These are phyloP conservation scores for Syzygium malaccense DNA, from an alignment of 441 rosid species.

Conservation along the genomic window DNA sequence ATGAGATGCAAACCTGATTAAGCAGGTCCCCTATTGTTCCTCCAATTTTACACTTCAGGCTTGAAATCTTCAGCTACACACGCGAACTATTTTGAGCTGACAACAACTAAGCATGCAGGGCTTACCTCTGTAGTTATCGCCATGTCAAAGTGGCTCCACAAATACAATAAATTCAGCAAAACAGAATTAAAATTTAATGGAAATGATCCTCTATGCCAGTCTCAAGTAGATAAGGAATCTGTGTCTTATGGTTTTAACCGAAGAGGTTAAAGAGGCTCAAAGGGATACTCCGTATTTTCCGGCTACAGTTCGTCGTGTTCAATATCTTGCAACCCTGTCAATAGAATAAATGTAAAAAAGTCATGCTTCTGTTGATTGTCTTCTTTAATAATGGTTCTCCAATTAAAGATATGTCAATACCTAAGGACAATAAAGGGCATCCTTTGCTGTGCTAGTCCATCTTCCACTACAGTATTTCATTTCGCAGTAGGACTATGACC, in stretches of 20 bases:
- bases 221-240: background rate
- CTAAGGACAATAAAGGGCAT: background rate
- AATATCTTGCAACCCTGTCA: constrained; percentile 18
- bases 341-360: background rate
- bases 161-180: background rate
- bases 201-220: background rate
- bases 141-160: background rate
- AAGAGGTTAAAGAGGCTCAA: background rate
- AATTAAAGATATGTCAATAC: background rate
- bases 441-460: background rate
- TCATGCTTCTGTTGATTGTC: background rate
- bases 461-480: background rate
- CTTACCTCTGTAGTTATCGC: background rate
- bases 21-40: background rate
- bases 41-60: background rate
- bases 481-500: background rate
- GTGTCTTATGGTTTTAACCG: constrained; percentile 1
- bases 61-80: background rate
- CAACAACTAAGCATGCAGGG: background rate
- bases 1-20: background rate
- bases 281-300: background rate
- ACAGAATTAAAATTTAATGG: background rate
- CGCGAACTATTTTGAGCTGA: background rate
- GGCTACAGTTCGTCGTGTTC: constrained; percentile 44
- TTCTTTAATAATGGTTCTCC: background rate